Evolutionary conservation across 2,329 filamentous ascomycete genomes (phyloP), one percentile per base, ranked within the genome.

Genomic region (Orbilia oligospora): DNA sequence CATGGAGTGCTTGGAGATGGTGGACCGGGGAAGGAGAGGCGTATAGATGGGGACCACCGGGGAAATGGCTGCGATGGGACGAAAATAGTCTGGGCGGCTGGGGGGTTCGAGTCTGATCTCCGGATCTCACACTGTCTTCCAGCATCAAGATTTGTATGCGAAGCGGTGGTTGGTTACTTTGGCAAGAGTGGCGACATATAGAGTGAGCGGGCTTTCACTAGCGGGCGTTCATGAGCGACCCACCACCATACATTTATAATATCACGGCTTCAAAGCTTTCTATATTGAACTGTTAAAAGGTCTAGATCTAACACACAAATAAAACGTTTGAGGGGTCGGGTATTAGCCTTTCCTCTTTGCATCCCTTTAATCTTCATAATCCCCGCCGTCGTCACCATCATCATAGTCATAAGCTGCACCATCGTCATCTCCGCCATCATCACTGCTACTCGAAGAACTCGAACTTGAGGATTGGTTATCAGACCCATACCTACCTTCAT

Each of bases 1-100:
- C 73, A 20, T 77, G 67, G 73, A 77, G 73, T 64, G 33, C 61
- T 8, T 77, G 73, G 73, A 58, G 73, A 46, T 77, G 67, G 67
- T 63, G 33, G 58, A 41, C 30, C 14, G 73, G 67, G 27, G 67
- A 68, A 44, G 56, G 56, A 1, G 20, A 68, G 9, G 61, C 73
- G 16, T 77, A 58, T 14, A 48, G 73, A 49, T 77, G 73, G 73
- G 73, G 67, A 0, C 20, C 48, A 36, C 46, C 61, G 4, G 30
- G 20, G 0, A 67, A 77, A 36, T 77, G 73, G 73, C 18, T 67
- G 33, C 66, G 67, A 22, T 77, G 73, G 73, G 73, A 77, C 56
- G 33, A 33, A 49, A 48, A 67, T 12, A 77, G 67, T 30, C 27
- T 71, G 12, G 44, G 73, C 12, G 73, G 73, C 2, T 77, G 73